Evolutionary conservation across 805 yeast species (phyloP), one percentile per base, ranked within the genome.

Genomic region (Candida takata): DNA sequence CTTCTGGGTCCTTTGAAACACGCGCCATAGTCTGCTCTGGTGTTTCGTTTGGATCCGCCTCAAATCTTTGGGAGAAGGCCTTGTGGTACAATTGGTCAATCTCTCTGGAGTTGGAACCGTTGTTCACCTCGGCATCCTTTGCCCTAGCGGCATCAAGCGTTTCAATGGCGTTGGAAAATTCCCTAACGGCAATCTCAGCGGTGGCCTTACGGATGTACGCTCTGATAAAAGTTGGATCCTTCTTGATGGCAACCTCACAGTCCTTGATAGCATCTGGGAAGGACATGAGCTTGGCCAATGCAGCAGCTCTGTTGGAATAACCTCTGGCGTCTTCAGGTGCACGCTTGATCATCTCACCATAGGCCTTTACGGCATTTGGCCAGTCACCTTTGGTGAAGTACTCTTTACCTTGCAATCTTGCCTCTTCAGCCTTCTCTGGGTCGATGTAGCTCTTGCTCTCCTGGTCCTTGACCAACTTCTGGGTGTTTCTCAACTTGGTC

Each of bases 261-360:
- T 92, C 99, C 51, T 74, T 72, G 39, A 92, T 80, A 13, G 95
- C 97, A 49, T 90, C 97, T 14, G 97, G 97, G 83, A 90, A 92
- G 10, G 96, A 85, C 84, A 90, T 77, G 49, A 92, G 74, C 64
- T 92, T 92, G 31, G 95, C 80, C 57, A 83, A 74, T 2, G 95
- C 95, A 27, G 98, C 98, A 35, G 99, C 98, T 65, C 99, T 83
- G 69, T 92, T 92, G 24, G 95, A 87, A 62, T 87, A 92, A 39
- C 97, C 97, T 62, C 96, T 78, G 17, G 95, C 94, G 62, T 92
- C 97, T 38, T 77, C 77, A 38, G 99, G 99, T n/a, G 88, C 87
- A 60, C 99, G 83, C 65, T 87, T 85, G 52, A 90, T 70, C 88
- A 92, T 92, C 65, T 92, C 98, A 33, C 94, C 72, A 64, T 92